Evolutionary conservation across 768 basidiomycete genomes (phyloP), one percentile per base, ranked within the genome.

Genomic region (Rubroboletus pulcherrimus): DNA sequence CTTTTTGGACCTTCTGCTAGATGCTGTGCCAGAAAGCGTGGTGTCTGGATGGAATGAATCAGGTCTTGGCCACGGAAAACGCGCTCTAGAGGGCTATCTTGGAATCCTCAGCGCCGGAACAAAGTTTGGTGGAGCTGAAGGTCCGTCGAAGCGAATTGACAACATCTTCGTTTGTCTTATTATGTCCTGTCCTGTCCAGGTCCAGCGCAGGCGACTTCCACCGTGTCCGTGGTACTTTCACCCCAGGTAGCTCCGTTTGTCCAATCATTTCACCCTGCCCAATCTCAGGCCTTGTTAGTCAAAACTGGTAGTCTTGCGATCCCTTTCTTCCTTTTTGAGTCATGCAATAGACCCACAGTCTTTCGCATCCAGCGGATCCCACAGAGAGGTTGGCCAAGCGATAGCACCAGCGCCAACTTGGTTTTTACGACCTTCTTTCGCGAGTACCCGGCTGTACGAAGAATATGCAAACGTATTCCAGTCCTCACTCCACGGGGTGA

Each of bases 51-150:
- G 91, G 89, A 78, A 79, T 43, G 75, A 77, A 53, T 70, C 66
- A n/a, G 75, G 71, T 30, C 68, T 70, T 34, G 75, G 77, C 9
- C 81, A 87, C 64, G 86, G 87, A 41, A 74, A 74, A 58, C 78
- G 89, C 35, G 79, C 91, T 12, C 66, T 94, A 24, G 85, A 89
- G 63, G 91, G 91, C 2, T 92, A 92, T 66, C 78, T 93, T 12
- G 84, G 87, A n/a, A 78, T 92, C 57, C 71, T 94, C 54, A 87
- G 79, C 58, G 85, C 82, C 5, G 84, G 87, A 17, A 83, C 83
- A 2, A 81, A 76, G 58, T 84, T 81, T 59, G 81, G 81, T 35
- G 81, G 81, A 51, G 73, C 69, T 11, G 79, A 82, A 54, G 85
- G 86, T 82, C 57, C 26, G 70, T 52, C 11, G 35, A 42, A 30